phyloP scores from a whole-genome alignment of 2,329 filamentous ascomycete genomes.

The Arachnopeziza araneosa region DNA sequence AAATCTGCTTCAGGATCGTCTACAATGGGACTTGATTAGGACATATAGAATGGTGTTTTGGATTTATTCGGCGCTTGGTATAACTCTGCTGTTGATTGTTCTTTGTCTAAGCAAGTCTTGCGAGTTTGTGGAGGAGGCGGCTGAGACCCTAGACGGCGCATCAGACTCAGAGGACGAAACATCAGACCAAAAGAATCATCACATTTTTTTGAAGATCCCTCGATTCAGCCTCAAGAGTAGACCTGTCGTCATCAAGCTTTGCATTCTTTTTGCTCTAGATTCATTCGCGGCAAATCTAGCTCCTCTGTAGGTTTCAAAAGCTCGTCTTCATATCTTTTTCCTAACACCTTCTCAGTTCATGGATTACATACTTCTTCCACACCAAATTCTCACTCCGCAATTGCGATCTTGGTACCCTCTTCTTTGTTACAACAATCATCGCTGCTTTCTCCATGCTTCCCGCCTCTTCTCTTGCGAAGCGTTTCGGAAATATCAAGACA shows the following conservation, averaged over 20 bases:
- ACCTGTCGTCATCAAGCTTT: conserved; percentile 52
- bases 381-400: conserved; percentile 42
- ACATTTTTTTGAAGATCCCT: conserved; percentile 37
- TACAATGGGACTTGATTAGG: conserved; percentile 39
- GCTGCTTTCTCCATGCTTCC: conserved; percentile 45
- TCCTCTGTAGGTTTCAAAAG: conserved; percentile 42
- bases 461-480: conserved; percentile 47
- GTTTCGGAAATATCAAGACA: conserved; percentile 48
- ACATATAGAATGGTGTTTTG: conserved; percentile 54
- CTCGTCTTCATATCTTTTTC: not conserved
- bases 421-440: conserved; percentile 48
- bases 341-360: conserved; percentile 43
- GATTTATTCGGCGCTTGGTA: conserved; percentile 50
- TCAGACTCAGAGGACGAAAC: conserved; percentile 16
- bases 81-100: conserved; percentile 50
- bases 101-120: conserved; percentile 41
- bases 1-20: conserved; percentile 39
- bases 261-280: conserved; percentile 62
- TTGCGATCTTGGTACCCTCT: conserved; percentile 46
- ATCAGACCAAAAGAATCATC: not conserved
- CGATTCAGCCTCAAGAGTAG: conserved; percentile 50
- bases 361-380: conserved; percentile 53
- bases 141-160: conserved; percentile 23
- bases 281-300: conserved; percentile 66
- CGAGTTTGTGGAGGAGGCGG: conserved; percentile 24